A percentile compares a stretch with the other conserved stretches of the same genome.
Evolutionary conservation across 2,329 filamentous ascomycete genomes (phyloP).

Genomic region (Colletotrichum sp.): DNA sequence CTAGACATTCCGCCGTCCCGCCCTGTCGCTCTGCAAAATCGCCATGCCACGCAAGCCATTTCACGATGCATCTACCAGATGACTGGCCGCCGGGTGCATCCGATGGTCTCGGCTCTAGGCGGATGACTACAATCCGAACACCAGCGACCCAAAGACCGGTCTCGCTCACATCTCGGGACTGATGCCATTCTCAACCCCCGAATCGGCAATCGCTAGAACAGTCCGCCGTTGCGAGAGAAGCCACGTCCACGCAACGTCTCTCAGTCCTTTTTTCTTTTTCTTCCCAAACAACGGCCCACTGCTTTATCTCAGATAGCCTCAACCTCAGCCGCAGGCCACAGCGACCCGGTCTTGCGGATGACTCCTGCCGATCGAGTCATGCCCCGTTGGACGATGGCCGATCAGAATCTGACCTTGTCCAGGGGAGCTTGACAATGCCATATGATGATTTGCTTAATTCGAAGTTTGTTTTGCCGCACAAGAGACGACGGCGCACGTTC

Average conservation of each 20-base stretch:
- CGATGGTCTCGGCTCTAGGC: background rate
- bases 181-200: background rate
- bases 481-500: background rate
- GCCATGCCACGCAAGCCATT: slow-evolving; percentile 5
- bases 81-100: background rate
- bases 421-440: background rate
- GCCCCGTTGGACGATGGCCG: background rate
- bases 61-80: background rate
- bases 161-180: background rate
- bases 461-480: background rate
- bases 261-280: background rate
- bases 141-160: background rate
- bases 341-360: background rate
- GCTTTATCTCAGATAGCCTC: background rate
- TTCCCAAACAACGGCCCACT: background rate
- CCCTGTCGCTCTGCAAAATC: background rate
- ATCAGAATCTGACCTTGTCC: background rate
- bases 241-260: background rate
- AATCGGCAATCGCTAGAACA: background rate
- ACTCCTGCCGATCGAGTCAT: slow-evolving; percentile 2
- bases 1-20: background rate
- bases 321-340: background rate
- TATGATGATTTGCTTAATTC: background rate
- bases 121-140: slow-evolving; percentile 4
- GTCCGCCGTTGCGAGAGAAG: background rate